phyloP scores from a whole-genome alignment of 805 yeast species.

The Myxozyma mucilagina region DNA sequence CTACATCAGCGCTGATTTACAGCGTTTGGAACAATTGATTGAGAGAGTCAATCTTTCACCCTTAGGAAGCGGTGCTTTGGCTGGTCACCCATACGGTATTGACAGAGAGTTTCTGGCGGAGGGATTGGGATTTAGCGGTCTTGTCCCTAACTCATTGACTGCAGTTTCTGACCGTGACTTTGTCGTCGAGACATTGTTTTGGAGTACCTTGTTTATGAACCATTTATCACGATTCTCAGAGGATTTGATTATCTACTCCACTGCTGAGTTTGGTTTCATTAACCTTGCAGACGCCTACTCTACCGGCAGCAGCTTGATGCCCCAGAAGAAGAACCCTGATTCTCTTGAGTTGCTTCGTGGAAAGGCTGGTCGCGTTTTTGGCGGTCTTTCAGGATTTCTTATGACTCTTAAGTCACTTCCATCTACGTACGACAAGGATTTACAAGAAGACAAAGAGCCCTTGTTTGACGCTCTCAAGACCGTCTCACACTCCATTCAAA shows the following conservation, averaged over 20 bases:
- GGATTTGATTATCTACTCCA: slow-evolving; percentile 91
- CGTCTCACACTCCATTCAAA: slow-evolving; percentile 88
- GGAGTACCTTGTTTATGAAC: slow-evolving; percentile 94
- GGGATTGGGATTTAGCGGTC: slow-evolving; percentile 76
- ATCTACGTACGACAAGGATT: slow-evolving; percentile 94
- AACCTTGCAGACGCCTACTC: slow-evolving; percentile 96
- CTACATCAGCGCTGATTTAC: slow-evolving; percentile 85
- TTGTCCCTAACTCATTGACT: slow-evolving; percentile 92
- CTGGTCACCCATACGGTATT: slow-evolving; percentile 99
- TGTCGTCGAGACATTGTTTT: slow-evolving; percentile 91
- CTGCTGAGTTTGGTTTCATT: slow-evolving; percentile 95
- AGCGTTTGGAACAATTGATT: slow-evolving; percentile 76
- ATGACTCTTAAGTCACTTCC: slow-evolving; percentile 98
- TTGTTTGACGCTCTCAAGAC: slow-evolving; percentile 86
- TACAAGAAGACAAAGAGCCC: slow-evolving; percentile 99
- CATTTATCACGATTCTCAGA: slow-evolving; percentile 93
- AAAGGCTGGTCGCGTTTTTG: slow-evolving; percentile 95
- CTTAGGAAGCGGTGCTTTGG: slow-evolving; percentile 95
- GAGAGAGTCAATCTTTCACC: slow-evolving; percentile 86
- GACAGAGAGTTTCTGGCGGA: slow-evolving; percentile 87
- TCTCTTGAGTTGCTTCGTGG: slow-evolving; percentile 94
- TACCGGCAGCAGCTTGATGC: slow-evolving; percentile 98
- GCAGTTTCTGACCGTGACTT: slow-evolving; percentile 98
- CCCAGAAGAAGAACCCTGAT: slow-evolving; percentile 98
- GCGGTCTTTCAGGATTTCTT: slow-evolving; percentile 90